Percentiles rank a stretch among this genome's conserved stretches.
Conservation (phyloP, 169 alveolate species). For the Perkinsus marinus region DNA sequence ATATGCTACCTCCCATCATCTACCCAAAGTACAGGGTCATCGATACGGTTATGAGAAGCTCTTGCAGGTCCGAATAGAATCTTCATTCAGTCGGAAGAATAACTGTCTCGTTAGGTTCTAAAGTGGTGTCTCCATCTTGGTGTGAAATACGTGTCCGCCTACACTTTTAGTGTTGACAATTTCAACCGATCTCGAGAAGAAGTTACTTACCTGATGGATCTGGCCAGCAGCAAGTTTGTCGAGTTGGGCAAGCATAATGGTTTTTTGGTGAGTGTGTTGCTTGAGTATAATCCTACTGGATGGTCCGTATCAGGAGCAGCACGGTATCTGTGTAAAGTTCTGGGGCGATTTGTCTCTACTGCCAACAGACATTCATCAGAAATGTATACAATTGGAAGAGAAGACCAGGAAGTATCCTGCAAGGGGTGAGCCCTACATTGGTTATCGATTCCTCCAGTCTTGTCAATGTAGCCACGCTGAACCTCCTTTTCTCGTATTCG, state of each 20-base stretch:
- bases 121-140: conserved; percentile 18
- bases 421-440: neutral
- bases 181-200: conserved; percentile 10
- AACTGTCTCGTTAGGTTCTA: neutral
- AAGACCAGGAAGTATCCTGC: neutral
- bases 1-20: conserved; percentile 9
- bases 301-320: neutral
- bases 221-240: neutral
- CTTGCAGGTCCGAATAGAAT: neutral
- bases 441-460: neutral
- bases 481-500: neutral
- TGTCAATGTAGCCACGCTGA: neutral
- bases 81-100: neutral
- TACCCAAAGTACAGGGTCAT: conserved; percentile 7
- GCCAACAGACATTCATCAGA: neutral
- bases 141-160: conserved; percentile 1
- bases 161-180: conserved; percentile 17
- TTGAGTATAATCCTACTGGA: neutral
- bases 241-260: neutral
- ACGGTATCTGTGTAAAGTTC: neutral
- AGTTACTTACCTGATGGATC: conserved; percentile 10
- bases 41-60: conserved; percentile 13
- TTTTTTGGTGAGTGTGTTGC: neutral
- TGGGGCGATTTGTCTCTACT: neutral
- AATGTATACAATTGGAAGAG: neutral